A percentile compares a stretch with the other conserved stretches of the same genome.
These are phyloP conservation scores for Boletus tomentosulus DNA, from an alignment of 768 basidiomycete species.

Conservation along the genomic window DNA sequence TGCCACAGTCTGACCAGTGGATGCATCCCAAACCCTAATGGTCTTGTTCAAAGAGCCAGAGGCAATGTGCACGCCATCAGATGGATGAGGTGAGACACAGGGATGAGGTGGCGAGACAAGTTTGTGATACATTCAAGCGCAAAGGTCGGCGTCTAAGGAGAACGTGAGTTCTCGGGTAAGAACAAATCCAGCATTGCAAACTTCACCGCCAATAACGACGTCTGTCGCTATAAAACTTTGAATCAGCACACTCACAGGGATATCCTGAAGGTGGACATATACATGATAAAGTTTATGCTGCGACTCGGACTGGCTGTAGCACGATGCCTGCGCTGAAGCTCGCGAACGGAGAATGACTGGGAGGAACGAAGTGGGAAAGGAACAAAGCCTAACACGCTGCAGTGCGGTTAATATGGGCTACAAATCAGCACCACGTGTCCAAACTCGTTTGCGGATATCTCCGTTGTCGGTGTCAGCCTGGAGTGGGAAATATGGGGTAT, in stretches of 20 bases:
- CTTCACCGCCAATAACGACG: neutral
- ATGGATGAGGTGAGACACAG: neutral
- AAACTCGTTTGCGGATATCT: neutral
- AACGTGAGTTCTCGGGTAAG: neutral
- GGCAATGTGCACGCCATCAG: neutral
- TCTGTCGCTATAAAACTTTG: neutral
- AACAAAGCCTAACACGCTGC: neutral
- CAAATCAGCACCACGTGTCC: neutral
- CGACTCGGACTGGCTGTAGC: neutral
- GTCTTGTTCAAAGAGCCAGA: neutral
- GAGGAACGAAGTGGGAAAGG: neutral
- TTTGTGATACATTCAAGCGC: neutral
- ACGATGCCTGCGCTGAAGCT: neutral
- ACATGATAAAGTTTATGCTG: neutral
- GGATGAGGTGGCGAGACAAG: neutral
- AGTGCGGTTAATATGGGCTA: neutral
- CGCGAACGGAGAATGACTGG: neutral
- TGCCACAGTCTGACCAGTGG: constrained; percentile 5
- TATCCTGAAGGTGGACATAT: neutral
- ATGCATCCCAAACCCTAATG: constrained; percentile 13
- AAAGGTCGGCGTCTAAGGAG: constrained; percentile 4
- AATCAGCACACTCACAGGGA: neutral
- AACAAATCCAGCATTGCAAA: neutral
- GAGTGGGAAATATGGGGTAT: no score
- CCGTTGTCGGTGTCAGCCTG: no score